Evolutionary conservation across 345 rosid species (phyloP).

Genomic region (Erodium maritimum): DNA sequence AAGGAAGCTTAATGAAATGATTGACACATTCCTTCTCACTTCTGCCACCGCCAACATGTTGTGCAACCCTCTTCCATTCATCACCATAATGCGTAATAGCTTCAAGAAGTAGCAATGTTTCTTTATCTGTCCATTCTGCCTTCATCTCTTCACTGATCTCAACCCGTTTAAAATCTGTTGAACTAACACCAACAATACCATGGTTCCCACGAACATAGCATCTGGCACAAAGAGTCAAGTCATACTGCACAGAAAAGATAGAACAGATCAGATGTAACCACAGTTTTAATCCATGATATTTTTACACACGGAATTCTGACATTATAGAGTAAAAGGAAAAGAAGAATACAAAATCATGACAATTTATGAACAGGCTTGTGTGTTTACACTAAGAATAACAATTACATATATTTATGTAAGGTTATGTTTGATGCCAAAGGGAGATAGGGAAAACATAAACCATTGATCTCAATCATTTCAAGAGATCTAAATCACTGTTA

Average conservation of each 20-base stretch:
- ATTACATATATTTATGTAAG: not conserved
- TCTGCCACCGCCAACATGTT: conserved; percentile 73
- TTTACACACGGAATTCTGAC: too few relatives aligned
- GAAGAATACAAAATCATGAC: not conserved
- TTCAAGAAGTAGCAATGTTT: conserved; percentile 65
- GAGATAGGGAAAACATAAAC: too few relatives aligned
- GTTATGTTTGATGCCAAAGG: too few relatives aligned
- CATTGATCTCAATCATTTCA: too few relatives aligned
- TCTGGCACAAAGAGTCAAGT: conserved; percentile 81
- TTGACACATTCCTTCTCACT: conserved; percentile 72
- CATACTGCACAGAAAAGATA: conserved; percentile 33
- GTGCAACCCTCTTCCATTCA: conserved; percentile 90
- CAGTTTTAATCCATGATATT: not conserved
- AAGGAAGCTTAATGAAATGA: conserved; percentile 78
- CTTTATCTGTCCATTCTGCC: conserved; percentile 75
- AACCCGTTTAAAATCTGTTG: conserved; percentile 72
- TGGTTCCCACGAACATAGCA: conserved; percentile 87
- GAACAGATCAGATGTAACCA: not conserved
- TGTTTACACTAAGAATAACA: not conserved
- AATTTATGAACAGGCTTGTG: not conserved
- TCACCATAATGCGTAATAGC: conserved; percentile 67
- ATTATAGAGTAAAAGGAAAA: too few relatives aligned
- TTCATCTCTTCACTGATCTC: conserved; percentile 64
- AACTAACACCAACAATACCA: conserved; percentile 63
- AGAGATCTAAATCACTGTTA: too few relatives aligned